Conservation (phyloP, 2,329 filamentous ascomycete species). For the Botrytis galanthina region DNA sequence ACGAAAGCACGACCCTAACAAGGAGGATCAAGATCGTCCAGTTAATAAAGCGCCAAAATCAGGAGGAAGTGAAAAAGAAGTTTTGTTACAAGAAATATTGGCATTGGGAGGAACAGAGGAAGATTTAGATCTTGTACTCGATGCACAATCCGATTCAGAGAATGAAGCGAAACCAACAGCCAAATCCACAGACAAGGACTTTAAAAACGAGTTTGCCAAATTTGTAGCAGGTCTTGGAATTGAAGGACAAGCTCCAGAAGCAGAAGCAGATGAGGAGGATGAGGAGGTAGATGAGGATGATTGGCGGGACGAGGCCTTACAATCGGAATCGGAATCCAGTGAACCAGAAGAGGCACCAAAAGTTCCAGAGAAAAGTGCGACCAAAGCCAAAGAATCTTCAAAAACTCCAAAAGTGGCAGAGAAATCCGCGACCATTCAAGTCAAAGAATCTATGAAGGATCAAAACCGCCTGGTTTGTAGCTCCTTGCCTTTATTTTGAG, state of each 20-base stretch:
- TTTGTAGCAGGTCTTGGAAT: slow-evolving; percentile 53
- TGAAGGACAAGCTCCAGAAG: slow-evolving; percentile 41
- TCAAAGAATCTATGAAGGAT: slow-evolving; percentile 29
- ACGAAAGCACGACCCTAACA: background rate
- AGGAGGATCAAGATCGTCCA: slow-evolving; percentile 23
- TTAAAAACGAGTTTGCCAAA: slow-evolving; percentile 51
- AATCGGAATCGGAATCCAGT: slow-evolving; percentile 33
- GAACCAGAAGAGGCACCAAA: slow-evolving; percentile 38
- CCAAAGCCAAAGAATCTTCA: slow-evolving; percentile 20
- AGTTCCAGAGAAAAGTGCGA: slow-evolving; percentile 30
- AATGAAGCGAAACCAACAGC: slow-evolving; percentile 25
- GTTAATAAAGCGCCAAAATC: slow-evolving; percentile 23
- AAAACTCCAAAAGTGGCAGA: slow-evolving; percentile 37
- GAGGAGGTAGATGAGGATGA: slow-evolving; percentile 40
- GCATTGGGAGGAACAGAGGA: slow-evolving; percentile 64
- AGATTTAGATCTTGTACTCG: slow-evolving; percentile 60
- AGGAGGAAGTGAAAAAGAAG: slow-evolving; percentile 26
- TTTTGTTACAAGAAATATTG: slow-evolving; percentile 60
- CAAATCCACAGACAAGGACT: slow-evolving; percentile 44
- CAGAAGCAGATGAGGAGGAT: slow-evolving; percentile 37
- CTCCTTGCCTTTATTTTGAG: slow-evolving; percentile 20
- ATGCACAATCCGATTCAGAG: slow-evolving; percentile 51
- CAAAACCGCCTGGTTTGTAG: slow-evolving; percentile 39
- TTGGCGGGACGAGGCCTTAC: slow-evolving; percentile 36
- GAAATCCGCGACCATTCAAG: slow-evolving; percentile 9